phyloP scores from a whole-genome alignment of 805 yeast genomes.

The Diddensiella transvaalensis region DNA sequence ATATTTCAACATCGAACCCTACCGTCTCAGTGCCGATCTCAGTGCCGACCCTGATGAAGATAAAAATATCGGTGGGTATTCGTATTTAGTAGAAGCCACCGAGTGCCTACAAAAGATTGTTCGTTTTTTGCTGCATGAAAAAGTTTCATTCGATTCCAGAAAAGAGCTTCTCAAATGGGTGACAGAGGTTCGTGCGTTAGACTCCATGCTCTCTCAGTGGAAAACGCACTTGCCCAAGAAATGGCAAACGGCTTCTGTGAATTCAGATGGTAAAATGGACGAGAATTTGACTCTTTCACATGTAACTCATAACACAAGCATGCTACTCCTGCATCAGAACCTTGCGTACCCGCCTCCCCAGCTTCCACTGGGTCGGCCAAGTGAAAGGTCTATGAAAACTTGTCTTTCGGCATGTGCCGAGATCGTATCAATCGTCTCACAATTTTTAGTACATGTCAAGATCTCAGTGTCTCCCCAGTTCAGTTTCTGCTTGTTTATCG shows the following conservation, averaged over 20 bases:
- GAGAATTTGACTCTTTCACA: slow-evolving; percentile 20
- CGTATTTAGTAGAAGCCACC: slow-evolving; percentile 19
- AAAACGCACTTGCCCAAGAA: slow-evolving; percentile 13
- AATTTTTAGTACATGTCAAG: slow-evolving; percentile 39
- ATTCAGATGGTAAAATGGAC: slow-evolving; percentile 15
- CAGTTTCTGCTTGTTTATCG: slow-evolving; percentile 12
- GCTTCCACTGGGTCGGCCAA: slow-evolving; percentile 2
- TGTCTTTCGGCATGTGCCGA: slow-evolving; percentile 12
- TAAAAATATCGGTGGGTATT: slow-evolving; percentile 16
- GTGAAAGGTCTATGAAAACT: slow-evolving; percentile 8
- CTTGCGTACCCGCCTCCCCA: slow-evolving; percentile 15
- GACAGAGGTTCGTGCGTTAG: slow-evolving; percentile 9
- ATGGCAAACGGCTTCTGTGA: slow-evolving; percentile 11
- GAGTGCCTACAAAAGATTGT: slow-evolving; percentile 15
- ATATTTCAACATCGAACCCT: slow-evolving; percentile 12
- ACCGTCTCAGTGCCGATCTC: too few species aligned
- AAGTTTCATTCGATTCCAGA: background rate
- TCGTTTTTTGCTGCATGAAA: slow-evolving; percentile 9
- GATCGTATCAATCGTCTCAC: slow-evolving; percentile 54
- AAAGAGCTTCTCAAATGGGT: too few species aligned
- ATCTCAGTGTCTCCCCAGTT: slow-evolving; percentile 12
- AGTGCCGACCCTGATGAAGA: slow-evolving; percentile 7
- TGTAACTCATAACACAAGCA: slow-evolving; percentile 18
- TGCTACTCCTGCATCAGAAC: slow-evolving; percentile 18
- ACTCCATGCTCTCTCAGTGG: slow-evolving; percentile 14